These are phyloP conservation scores for Esteya vermicola DNA, from an alignment of 2,329 filamentous ascomycete species.

Conservation along the genomic window DNA sequence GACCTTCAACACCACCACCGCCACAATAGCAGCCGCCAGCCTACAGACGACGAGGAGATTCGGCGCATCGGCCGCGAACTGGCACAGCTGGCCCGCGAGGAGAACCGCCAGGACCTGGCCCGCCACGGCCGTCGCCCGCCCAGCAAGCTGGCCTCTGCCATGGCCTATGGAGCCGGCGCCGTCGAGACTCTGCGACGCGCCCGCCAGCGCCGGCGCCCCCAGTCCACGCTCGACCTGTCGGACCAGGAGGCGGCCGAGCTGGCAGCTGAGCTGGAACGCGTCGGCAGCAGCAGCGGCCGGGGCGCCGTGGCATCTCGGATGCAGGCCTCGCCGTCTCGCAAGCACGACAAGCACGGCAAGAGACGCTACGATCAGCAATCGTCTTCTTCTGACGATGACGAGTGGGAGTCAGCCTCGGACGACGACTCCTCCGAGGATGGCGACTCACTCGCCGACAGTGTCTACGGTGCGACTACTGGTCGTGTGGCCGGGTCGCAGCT, in stretches of 20 bases:
- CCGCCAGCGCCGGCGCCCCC: constrained; percentile 17
- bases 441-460: constrained; percentile 23
- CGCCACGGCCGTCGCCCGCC: constrained; percentile 23
- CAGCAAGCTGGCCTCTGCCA: constrained; percentile 24
- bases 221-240: background rate
- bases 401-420: constrained; percentile 44
- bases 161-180: constrained; percentile 22
- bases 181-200: constrained; percentile 26
- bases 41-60: constrained; percentile 41
- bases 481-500: constrained; percentile 21
- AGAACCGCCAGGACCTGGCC: constrained; percentile 35
- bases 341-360: background rate
- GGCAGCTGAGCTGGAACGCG: background rate
- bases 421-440: constrained; percentile 19
- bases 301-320: background rate
- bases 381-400: constrained; percentile 26
- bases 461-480: constrained; percentile 23
- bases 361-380: background rate
- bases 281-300: background rate
- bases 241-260: constrained; percentile 1
- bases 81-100: constrained; percentile 34
- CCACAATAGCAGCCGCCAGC: constrained; percentile 5
- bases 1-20: no score
- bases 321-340: no score
- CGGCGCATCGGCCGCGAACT: constrained; percentile 39